Evolutionary conservation across 495 filamentous ascomycete species (phyloP).

Genomic region (Aspergillus avenaceus): DNA sequence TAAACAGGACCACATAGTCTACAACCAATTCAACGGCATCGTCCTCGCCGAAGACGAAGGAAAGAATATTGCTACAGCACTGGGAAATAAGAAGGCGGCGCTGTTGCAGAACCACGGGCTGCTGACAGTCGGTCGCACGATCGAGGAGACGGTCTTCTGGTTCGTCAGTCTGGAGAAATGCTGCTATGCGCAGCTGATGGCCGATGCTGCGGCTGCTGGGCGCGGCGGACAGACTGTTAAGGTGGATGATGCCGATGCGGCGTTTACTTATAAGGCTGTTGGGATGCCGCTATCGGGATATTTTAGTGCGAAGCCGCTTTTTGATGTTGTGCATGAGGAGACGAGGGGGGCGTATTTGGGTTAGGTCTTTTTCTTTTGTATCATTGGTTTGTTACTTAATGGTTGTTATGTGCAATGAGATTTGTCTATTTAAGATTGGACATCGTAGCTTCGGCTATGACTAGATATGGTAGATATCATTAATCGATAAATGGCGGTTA

Average conservation of each 20-base stretch:
- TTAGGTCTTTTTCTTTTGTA: constrained; percentile 19
- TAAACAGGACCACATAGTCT: constrained; percentile 56
- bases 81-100: constrained; percentile 67
- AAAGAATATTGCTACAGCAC: constrained; percentile 55
- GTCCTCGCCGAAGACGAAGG: constrained; percentile 71
- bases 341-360: constrained; percentile 55
- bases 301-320: constrained; percentile 70
- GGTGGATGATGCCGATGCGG: constrained; percentile 64
- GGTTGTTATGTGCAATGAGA: too few relatives aligned
- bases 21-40: constrained; percentile 65
- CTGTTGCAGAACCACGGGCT: constrained; percentile 69
- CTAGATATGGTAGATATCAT: too few relatives aligned
- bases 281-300: constrained; percentile 60
- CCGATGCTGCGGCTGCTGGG: constrained; percentile 68
- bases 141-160: constrained; percentile 68
- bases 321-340: constrained; percentile 68
- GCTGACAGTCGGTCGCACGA: constrained; percentile 50
- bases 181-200: constrained; percentile 71
- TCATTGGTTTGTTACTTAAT: too few relatives aligned
- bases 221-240: constrained; percentile 61
- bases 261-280: constrained; percentile 62
- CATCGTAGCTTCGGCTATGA: too few relatives aligned
- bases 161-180: constrained; percentile 71
- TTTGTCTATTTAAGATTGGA: too few relatives aligned
- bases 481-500: too few relatives aligned